phyloP scores from a whole-genome alignment of 83 land plant genomes.

The Picea abies region DNA sequence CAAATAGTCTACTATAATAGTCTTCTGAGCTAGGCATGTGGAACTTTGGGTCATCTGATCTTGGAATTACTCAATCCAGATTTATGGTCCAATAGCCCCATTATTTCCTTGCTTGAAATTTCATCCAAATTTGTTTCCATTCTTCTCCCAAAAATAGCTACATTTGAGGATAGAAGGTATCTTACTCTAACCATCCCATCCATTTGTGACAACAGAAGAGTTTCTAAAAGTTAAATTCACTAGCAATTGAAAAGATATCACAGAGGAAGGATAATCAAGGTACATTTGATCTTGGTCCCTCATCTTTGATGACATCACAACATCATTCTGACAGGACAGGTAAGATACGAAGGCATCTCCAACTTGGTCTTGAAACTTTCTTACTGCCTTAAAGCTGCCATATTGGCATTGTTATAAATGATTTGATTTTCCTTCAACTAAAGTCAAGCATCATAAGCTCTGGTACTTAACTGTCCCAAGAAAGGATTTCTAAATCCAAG shows the following conservation, averaged over 20 bases:
- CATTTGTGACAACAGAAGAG: constrained; percentile 25
- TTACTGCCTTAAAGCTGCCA: constrained; percentile 11
- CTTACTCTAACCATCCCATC: constrained; percentile 51
- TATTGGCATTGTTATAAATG: constrained; percentile 30
- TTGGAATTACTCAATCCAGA: constrained; percentile 39
- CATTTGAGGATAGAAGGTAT: constrained; percentile 25
- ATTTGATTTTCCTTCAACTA: constrained; percentile 37
- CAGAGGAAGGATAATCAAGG: constrained; percentile 29
- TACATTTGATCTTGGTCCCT: constrained; percentile 28
- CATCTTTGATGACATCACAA: constrained; percentile 23
- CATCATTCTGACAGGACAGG: constrained; percentile 27
- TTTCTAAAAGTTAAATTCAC: constrained; percentile 1
- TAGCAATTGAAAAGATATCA: constrained; percentile 25
- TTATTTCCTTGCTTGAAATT: too few species aligned
- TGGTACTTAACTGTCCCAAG: constrained; percentile 19
- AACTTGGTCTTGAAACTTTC: too few species aligned
- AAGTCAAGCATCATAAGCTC: constrained; percentile 39
- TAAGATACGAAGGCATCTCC: constrained; percentile 16
- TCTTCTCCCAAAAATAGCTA: constrained; percentile 23
- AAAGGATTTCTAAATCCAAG: constrained; percentile 25
- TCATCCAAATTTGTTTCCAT: too few species aligned
- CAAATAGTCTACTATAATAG: constrained; percentile 54
- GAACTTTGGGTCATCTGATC: constrained; percentile 39
- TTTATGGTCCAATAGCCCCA: constrained; percentile 38
- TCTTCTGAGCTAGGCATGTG: constrained; percentile 38